phyloP scores from a whole-genome alignment of 2,329 filamentous ascomycete species.

The Epichloe glyceriae region DNA sequence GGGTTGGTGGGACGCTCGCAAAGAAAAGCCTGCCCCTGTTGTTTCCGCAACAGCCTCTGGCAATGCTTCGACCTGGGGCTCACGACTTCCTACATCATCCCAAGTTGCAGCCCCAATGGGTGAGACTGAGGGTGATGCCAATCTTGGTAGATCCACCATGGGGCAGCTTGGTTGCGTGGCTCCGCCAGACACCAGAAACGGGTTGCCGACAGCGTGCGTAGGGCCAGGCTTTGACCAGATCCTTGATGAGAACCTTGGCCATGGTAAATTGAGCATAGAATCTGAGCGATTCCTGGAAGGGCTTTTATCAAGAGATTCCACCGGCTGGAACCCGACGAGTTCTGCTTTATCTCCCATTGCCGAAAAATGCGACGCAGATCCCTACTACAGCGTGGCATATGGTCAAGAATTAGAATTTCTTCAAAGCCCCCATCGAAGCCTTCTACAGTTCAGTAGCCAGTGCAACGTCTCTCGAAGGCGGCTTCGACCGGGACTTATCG shows the following conservation, averaged over 20 bases:
- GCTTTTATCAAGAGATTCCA: neutral
- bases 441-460: conserved; percentile 1
- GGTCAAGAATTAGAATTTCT: neutral
- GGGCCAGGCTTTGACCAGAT: conserved; percentile 4
- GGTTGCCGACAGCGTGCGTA: conserved; percentile 4
- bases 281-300: conserved; percentile 8
- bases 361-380: neutral
- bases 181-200: neutral
- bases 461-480: conserved; percentile 5
- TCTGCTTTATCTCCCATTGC: neutral
- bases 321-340: neutral
- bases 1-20: conserved; percentile 13
- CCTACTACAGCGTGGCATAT: conserved; percentile 5
- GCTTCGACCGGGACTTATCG: conserved; percentile 8
- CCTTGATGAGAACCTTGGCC: conserved; percentile 4
- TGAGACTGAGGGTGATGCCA: no score
- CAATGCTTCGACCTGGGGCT: neutral
- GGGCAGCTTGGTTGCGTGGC: neutral
- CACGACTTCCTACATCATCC: neutral
- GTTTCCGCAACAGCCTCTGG: neutral
- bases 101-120: neutral
- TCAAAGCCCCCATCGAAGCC: neutral
- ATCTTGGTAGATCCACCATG: neutral
- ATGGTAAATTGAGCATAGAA: conserved; percentile 3
- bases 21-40: neutral